Base-by-base conservation (phyloP, 345 rosid species). In the Corchorus capsularis region DNA sequence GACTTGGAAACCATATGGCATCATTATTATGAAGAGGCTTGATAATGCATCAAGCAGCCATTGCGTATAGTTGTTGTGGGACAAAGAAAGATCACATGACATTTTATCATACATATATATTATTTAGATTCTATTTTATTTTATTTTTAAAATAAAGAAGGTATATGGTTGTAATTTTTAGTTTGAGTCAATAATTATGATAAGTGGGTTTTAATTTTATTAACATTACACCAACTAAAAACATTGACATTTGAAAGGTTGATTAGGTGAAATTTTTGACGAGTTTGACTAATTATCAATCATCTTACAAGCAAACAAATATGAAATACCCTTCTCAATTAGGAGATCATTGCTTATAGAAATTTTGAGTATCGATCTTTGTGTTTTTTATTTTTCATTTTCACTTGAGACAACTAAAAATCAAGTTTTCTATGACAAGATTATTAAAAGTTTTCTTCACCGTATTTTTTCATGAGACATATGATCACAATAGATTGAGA, bases 241-340 rank as follows among this genome's bases (percentile, higher is more conserved):
- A 78, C 79, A 69, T 75, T 75, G 83, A 82, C 83, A 77, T 77
- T 41, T 66, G 46, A 66, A 63, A 66, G 56, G 63, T 52, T 63
- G 67, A 77, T 55, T 77, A 12, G 78, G 74, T 63, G 70, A 75
- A 61, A 4, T 0, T 62, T 47, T 71, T 52, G 1, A 64, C 49
- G 12, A 66, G 3, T 61, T 19, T 19, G 27, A 57, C 65, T 52
- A 32, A 27, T 27, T 27, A 27, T 27, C 15, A 12, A 39, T 49
- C 8, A 9, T 4, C 6, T 53, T 22, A 19, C 54, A 19, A 45
- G 45, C 15, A 11, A 19, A 11, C 15, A 11, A 19, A 11, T 27
- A 27, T 27, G 27, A 27, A 27, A 27, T 5, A 34, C 47, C 35
- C 32, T 39, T 55, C 27, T 52, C 16, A 54, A 34, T 55, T 35